phyloP scores from a whole-genome alignment of 129 eudicot species.

The Chrysanthemum lavandulifolium region DNA sequence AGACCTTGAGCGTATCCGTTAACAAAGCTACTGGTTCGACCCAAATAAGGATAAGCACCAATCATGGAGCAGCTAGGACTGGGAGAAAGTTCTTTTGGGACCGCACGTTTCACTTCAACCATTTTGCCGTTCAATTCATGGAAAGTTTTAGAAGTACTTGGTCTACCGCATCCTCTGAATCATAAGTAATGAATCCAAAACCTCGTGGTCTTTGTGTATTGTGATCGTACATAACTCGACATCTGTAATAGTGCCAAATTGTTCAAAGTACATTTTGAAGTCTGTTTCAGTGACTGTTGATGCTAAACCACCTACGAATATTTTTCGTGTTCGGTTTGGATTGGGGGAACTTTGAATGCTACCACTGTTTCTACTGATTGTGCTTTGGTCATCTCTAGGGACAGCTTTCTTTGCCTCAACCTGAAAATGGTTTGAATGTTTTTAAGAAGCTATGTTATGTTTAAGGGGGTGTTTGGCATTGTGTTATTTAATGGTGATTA shows the following conservation, averaged over 20 bases:
- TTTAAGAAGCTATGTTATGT: no score
- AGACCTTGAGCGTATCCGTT: conserved; percentile 52
- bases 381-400: conserved; percentile 61
- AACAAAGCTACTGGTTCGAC: conserved; percentile 45
- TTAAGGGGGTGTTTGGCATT: no score
- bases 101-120: conserved; percentile 76
- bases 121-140: conserved; percentile 66
- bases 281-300: conserved; percentile 66
- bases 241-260: conserved; percentile 66
- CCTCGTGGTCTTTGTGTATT: conserved; percentile 76
- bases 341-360: conserved; percentile 69
- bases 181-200: conserved; percentile 70
- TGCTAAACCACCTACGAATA: conserved; percentile 75
- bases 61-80: conserved; percentile 47
- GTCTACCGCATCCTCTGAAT: conserved; percentile 66
- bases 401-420: conserved; percentile 78
- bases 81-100: conserved; percentile 66
- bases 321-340: conserved; percentile 52
- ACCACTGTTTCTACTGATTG: conserved; percentile 54
- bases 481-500: no score
- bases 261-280: conserved; percentile 63
- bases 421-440: conserved; percentile 17
- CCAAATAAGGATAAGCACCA: conserved; percentile 45
- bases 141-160: conserved; percentile 47
- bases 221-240: conserved; percentile 82